A percentile compares a stretch with the other conserved stretches of the same genome.
phyloP scores from a whole-genome alignment of 2,329 filamentous ascomycete genomes.

The Aspergillus novoparasiticus region DNA sequence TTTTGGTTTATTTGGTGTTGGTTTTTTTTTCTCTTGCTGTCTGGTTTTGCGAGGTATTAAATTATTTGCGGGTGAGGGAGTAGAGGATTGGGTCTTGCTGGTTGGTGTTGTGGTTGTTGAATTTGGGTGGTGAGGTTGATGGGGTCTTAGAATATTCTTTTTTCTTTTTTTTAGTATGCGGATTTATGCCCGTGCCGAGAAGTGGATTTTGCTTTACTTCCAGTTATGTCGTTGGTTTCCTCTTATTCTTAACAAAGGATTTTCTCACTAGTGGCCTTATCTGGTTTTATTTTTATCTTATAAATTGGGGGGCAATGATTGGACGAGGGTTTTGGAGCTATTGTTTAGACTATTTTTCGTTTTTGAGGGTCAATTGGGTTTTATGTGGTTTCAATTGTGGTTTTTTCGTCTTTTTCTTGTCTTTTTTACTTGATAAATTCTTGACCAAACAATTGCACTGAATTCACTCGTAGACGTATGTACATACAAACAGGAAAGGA shows the following conservation, averaged over 20 bases:
- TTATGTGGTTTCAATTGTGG: background rate
- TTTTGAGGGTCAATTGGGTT: background rate
- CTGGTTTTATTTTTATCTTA: background rate
- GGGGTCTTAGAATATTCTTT: background rate
- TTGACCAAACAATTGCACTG: slow-evolving; percentile 16
- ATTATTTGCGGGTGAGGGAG: background rate
- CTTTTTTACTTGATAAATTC: background rate
- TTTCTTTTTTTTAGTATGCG: background rate
- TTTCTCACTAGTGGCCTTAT: background rate
- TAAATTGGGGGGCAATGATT: background rate
- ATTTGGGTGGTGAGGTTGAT: too few species aligned
- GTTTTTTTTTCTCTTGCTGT: background rate
- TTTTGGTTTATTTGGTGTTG: slow-evolving; percentile 18
- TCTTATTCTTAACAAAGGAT: background rate
- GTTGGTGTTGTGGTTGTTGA: background rate
- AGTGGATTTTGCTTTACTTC: slow-evolving; percentile 1
- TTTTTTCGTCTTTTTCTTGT: background rate
- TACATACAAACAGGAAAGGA: slow-evolving; percentile 40
- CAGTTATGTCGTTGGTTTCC: background rate
- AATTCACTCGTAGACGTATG: slow-evolving; percentile 35
- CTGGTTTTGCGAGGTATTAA: background rate
- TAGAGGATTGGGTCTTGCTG: background rate
- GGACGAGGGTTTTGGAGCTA: background rate
- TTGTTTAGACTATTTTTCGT: background rate
- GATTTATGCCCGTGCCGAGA: slow-evolving; percentile 11